Evolutionary conservation across 305 asterid species (phyloP), one percentile per base, ranked within the genome.

Genomic region (Fraxinus paxiana): DNA sequence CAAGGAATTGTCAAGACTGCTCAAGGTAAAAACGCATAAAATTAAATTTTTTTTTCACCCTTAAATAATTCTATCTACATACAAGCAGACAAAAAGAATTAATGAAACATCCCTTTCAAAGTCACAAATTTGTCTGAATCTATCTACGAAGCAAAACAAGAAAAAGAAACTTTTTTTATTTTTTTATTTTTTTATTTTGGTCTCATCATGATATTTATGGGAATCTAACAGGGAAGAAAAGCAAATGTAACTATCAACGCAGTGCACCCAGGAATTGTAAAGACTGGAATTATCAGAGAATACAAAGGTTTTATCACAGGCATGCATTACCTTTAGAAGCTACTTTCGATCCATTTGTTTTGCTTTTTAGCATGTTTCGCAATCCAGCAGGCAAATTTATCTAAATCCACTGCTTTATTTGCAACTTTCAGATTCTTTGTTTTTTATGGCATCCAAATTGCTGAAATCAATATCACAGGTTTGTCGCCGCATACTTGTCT

Each of bases 301-400:
- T 93, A 93, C 88, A 95, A 91, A 87, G 97, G 98, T 88, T 89
- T 95, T 89, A 87, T 95, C 83, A 92, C 98, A 90, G 98, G 98
- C 92, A 95, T 88, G 93, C 81, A 76, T 76, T 63, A 48, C 71
- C 72, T 81, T 51, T 82, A 31, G 73, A 81, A 82, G 10, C 80
- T 41, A 83, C 84, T 82, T 76, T 84, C 33, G 73, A 78, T 80
- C 81, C 54, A 75, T 70, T 1, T 38, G 26, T 30, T 38, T 63
- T 78, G 1, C 20, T 75, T 43, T 81, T 78, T 75, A 74, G 71
- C 88, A 86, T 56, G 37, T 67, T 65, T 65, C 13, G 73, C 35
- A 61, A 59, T 82, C 83, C 82, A 61, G 59, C 82, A 61, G 75
- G n/a, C 54, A 80, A 33, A 82, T 5, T 38, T 30, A 79, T 79